Base-by-base conservation (phyloP, 163 green algal genomes). In the Scenedesmus sp. region DNA sequence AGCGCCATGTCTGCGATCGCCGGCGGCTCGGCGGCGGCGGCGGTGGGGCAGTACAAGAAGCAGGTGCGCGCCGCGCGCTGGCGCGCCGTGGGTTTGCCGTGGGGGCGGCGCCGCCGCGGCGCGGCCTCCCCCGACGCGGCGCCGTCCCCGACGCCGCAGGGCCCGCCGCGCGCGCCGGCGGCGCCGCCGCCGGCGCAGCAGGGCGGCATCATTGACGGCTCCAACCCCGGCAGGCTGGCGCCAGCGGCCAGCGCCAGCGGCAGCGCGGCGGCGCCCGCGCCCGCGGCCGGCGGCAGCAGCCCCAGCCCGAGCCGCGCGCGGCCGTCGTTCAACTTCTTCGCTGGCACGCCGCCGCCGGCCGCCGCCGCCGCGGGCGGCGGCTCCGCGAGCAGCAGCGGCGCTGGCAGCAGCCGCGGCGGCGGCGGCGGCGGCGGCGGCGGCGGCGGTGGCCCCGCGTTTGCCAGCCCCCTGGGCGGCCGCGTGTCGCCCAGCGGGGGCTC, bases 1-100 rank as follows among this genome's bases (percentile, higher is more conserved):
- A 85, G 44, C 10, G 86, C 89, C 18, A 89, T 95, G 85, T 93
- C 87, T 2, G 89, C 89, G 2, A 73, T 96, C 24, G 91, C 91
- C 60, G 91, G 88, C 5, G 88, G 90, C 20, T 83, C 74, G 10
- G 81, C 72, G 26, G 29, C 42, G 26, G 78, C 69, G 45, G 54
- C 69, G 5, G 63, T 72, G 22, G 42, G 42, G 28, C 71, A 75
- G 65, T 39, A 65, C 50, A n/a, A n/a, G n/a, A n/a, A n/a, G n/a
- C n/a, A n/a, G n/a, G n/a, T n/a, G n/a, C n/a, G n/a, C n/a, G n/a
- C n/a, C n/a, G n/a, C n/a, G n/a, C n/a, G n/a, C n/a, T n/a, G n/a
- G n/a, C n/a, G n/a, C n/a, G n/a, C n/a, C n/a, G n/a, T n/a, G n/a
- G n/a, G n/a, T n/a, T n/a, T n/a, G n/a, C n/a, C n/a, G n/a, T n/a